Evolutionary conservation across 1,139 yeast genomes (phyloP), one percentile per base, ranked within the genome.

Genomic region (Lodderomyces metapsilosis): DNA sequence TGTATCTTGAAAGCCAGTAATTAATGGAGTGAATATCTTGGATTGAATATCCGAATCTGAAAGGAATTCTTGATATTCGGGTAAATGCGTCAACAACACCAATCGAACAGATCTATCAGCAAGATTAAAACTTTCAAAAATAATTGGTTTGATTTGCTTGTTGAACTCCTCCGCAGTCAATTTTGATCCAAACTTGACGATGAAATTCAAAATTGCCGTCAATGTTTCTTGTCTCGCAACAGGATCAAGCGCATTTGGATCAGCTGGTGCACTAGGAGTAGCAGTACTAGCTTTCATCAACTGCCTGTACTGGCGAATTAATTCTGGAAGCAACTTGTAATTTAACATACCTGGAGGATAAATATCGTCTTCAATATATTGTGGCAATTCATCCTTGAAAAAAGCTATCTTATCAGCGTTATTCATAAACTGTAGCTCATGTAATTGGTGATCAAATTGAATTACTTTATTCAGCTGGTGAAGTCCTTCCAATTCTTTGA

Each of bases 1-100:
- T 0, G 95, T 80, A 58, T 92, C 98, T 30, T 83, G 81, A 53
- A 92, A 84, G 0, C 98, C 98, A 16, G 84, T 80, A 10, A 84
- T 67, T 51, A 88, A 71, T 38, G 75, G 75, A 10, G 79, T 78
- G 59, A 88, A 88, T 3, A 92, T 73, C 52, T 78, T 81, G 53
- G 76, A 82, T 48, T 86, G 85, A 5, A 89, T 76, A 36, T 84
- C 88, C 23, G 75, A 62, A 39, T 80, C 81, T 4, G 80, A 70
- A 21, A 88, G 61, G 35, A 64, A 62, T 2, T 66, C 67, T 32
- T 80, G 70, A 51, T 77, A 82, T 15, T 68, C 64, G 0, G 89
- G 82, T 44, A 92, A 64, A 40, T 79, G 71, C 27, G 80, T 80
- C 46, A 92, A 69, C 34, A 92, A 66, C 16, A 83, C 74, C 52